Percentiles rank a stretch among this genome's conserved stretches.
phyloP scores from a whole-genome alignment of 164 flowering plant species.

The Stephania yunnanensis region DNA sequence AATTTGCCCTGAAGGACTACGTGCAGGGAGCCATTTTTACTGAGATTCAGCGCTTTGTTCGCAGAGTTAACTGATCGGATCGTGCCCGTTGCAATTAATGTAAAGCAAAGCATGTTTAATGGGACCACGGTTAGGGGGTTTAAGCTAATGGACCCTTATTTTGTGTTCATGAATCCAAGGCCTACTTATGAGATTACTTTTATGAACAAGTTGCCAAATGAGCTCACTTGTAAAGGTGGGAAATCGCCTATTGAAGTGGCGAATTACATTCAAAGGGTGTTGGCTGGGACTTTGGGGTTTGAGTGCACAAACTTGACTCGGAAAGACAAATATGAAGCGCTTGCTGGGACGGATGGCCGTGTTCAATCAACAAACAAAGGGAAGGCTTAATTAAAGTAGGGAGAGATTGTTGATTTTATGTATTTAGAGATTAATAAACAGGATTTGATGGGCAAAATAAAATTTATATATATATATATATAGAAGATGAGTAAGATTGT shows the following conservation, averaged over 20 bases:
- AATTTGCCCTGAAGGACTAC: slow-evolving; percentile 87
- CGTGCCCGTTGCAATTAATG: slow-evolving; percentile 76
- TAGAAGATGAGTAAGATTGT: background rate
- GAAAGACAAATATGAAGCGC: slow-evolving; percentile 48
- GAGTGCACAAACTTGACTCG: slow-evolving; percentile 58
- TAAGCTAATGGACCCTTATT: slow-evolving; percentile 70
- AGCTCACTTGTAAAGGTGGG: slow-evolving; percentile 55
- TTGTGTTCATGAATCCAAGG: slow-evolving; percentile 78
- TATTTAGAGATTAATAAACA: background rate
- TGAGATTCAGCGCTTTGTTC: slow-evolving; percentile 76
- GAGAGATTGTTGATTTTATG: background rate
- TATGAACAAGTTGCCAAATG: slow-evolving; percentile 63
- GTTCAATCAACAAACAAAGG: slow-evolving; percentile 27
- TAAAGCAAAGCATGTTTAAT: slow-evolving; percentile 59
- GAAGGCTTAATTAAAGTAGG: background rate
- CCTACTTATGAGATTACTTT: slow-evolving; percentile 75
- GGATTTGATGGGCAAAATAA: background rate
- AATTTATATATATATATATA: background rate
- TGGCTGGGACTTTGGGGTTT: slow-evolving; percentile 43
- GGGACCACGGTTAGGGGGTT: slow-evolving; percentile 67
- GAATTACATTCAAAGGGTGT: slow-evolving; percentile 46
- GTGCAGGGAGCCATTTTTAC: slow-evolving; percentile 69
- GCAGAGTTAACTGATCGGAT: slow-evolving; percentile 81
- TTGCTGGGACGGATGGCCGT: slow-evolving; percentile 43
- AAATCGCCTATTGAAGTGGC: slow-evolving; percentile 54